Evolutionary conservation across 2,329 filamentous ascomycete genomes (phyloP).

Genomic region (Trichoderma oligosporum): DNA sequence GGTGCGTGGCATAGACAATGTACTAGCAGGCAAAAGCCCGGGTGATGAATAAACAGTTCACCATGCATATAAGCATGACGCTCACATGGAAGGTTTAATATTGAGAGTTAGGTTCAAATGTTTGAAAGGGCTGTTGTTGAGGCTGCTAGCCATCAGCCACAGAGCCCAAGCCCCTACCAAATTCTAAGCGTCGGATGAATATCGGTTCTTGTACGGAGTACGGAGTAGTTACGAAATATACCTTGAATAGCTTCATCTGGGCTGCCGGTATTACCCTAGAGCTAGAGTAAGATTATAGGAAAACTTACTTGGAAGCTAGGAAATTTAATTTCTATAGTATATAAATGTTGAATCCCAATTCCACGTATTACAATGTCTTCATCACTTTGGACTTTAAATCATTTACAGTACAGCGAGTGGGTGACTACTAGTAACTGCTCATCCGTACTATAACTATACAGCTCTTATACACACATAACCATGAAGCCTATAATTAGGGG

Average conservation of each 20-base stretch:
- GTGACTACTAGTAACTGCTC: too few species aligned
- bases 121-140: background rate
- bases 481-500: background rate
- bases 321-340: too few species aligned
- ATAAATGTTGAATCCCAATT: too few species aligned
- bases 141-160: background rate
- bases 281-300: too few species aligned
- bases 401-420: too few species aligned
- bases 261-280: too few species aligned
- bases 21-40: background rate
- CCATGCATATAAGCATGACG: background rate
- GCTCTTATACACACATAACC: background rate
- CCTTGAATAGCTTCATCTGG: too few species aligned
- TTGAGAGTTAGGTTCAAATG: too few species aligned
- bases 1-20: constrained; percentile 2
- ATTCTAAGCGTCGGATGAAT: background rate
- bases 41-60: background rate
- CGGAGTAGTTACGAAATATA: too few species aligned
- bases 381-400: too few species aligned
- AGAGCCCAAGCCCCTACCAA: background rate
- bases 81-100: background rate
- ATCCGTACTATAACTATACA: background rate
- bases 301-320: too few species aligned
- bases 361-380: too few species aligned
- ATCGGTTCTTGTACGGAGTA: background rate